A percentile compares a stretch with the other conserved stretches of the same genome.
phyloP scores from a whole-genome alignment of 495 filamentous ascomycete species.

The Pyronema domesticum region DNA sequence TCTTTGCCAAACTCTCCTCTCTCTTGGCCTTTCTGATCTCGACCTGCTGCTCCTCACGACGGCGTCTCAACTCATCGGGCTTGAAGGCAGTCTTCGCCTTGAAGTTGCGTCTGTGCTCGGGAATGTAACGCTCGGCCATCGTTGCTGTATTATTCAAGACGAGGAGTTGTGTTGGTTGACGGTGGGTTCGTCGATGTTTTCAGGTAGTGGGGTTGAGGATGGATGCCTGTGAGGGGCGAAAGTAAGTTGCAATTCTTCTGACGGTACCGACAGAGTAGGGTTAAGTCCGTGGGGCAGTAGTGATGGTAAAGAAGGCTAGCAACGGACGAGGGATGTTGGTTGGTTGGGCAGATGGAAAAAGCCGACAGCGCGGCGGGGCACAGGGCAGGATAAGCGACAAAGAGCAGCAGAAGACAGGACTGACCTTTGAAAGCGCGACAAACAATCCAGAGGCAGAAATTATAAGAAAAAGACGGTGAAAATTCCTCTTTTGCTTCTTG shows the following conservation, averaged over 20 bases:
- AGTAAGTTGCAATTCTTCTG: conserved; percentile 1
- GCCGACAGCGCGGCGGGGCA: not conserved
- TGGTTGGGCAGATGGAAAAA: not conserved
- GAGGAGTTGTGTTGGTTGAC: conserved; percentile 17
- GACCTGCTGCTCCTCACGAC: conserved; percentile 96
- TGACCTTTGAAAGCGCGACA: not conserved
- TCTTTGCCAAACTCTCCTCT: conserved; percentile 95
- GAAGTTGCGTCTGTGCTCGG: conserved; percentile 97
- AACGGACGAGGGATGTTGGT: conserved; percentile 4
- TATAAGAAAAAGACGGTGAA: not conserved
- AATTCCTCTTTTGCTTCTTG: conserved; percentile 6
- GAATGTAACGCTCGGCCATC: conserved; percentile 98
- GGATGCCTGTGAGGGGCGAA: conserved; percentile 26
- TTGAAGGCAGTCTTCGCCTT: conserved; percentile 98
- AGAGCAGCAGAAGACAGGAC: not conserved
- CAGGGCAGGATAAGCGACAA: conserved; percentile 4
- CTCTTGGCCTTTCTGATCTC: conserved; percentile 97
- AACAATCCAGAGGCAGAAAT: not conserved
- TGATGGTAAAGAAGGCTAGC: not conserved
- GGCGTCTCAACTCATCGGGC: conserved; percentile 93
- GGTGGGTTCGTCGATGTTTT: conserved; percentile 22
- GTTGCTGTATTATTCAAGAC: conserved; percentile 27
- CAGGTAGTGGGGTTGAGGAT: conserved; percentile 24
- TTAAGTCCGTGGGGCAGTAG: conserved; percentile 4
- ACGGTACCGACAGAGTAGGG: conserved; percentile 10